Conservation (phyloP, 1,139 yeast genomes). For the Sporopachydermia cereana region DNA sequence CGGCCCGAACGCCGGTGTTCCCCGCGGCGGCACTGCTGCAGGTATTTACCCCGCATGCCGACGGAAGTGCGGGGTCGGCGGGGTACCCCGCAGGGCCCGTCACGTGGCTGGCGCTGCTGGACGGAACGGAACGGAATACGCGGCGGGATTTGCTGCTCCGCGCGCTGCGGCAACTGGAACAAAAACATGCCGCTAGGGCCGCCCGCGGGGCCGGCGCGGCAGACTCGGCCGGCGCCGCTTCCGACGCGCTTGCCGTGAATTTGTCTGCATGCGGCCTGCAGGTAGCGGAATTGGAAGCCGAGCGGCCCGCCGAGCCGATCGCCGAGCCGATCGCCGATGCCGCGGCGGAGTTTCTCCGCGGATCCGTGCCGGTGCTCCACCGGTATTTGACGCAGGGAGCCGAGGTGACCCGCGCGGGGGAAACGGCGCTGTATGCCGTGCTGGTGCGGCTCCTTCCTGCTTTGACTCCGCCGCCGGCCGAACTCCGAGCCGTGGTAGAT, state of each 20-base stretch:
- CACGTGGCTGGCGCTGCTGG: not conserved
- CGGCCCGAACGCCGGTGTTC: not conserved
- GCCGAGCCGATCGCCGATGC: not conserved
- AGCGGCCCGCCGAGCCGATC: not conserved
- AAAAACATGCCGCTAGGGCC: not conserved
- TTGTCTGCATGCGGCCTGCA: not conserved
- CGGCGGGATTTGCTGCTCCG: not conserved
- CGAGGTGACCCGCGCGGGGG: not conserved
- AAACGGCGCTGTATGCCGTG: not conserved
- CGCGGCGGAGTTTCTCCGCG: not conserved
- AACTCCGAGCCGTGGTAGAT: no score
- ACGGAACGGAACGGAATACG: not conserved
- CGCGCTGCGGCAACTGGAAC: not conserved
- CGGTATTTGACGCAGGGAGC: not conserved
- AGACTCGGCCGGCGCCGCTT: not conserved
- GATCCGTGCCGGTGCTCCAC: not conserved
- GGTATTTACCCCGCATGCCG: no score
- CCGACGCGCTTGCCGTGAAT: not conserved
- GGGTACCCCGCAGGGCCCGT: not conserved
- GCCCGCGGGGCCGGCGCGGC: not conserved
- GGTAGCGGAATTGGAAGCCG: not conserved
- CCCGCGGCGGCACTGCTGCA: not conserved
- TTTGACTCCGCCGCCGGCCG: no score
- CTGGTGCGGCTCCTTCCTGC: no score
- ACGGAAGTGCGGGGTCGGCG: not conserved